Evolutionary conservation across 2,329 filamentous ascomycete genomes (phyloP).

Genomic region (Diaporthe aspalathi): DNA sequence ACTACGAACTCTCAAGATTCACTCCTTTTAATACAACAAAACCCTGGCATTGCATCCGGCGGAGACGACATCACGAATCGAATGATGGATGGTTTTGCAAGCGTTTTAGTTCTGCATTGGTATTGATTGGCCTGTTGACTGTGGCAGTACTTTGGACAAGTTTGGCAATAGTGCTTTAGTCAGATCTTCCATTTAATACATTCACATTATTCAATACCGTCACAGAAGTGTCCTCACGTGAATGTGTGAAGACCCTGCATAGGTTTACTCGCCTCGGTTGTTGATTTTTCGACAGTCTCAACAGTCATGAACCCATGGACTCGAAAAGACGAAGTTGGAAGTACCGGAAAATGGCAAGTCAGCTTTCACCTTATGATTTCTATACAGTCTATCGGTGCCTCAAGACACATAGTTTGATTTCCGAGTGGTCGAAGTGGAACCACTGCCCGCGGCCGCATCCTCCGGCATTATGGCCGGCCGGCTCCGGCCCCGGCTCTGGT

Average conservation of each 20-base stretch:
- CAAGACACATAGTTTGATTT: background rate
- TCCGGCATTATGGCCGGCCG: constrained; percentile 4
- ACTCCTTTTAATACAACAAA: background rate
- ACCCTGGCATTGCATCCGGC: background rate
- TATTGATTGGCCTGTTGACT: background rate
- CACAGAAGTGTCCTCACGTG: no score
- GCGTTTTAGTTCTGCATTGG: background rate
- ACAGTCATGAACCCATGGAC: background rate
- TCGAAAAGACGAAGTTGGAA: background rate
- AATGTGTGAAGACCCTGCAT: background rate
- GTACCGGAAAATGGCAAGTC: no score
- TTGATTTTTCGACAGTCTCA: background rate
- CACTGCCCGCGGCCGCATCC: constrained; percentile 12
- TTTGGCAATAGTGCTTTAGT: background rate
- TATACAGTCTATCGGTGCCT: no score
- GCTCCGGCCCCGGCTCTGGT: background rate
- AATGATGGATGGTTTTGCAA: constrained; percentile 16
- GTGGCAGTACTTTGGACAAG: background rate
- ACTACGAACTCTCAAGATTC: background rate
- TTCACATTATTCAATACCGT: background rate
- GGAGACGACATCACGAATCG: background rate
- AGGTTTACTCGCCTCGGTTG: background rate
- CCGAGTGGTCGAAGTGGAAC: background rate
- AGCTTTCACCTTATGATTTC: no score
- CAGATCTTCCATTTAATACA: background rate